These are phyloP conservation scores for Diversispora epigaea DNA, from an alignment of 192 early-diverging fungal genomes.

Conservation along the genomic window DNA sequence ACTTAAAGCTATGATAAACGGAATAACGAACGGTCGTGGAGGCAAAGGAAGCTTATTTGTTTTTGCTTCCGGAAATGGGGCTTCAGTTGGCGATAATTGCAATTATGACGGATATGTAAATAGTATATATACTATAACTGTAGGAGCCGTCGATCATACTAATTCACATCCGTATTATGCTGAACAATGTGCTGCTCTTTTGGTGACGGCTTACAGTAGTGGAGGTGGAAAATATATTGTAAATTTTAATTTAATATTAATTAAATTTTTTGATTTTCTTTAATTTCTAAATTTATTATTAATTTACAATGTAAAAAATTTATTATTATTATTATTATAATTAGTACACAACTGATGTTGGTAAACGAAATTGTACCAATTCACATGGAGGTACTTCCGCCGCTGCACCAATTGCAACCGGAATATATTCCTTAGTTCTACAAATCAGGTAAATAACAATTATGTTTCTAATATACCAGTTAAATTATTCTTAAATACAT, in stretches of 20 bases:
- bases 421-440: slow-evolving; percentile 85
- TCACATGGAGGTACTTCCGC: slow-evolving; percentile 93
- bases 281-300: too few species aligned
- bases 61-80: slow-evolving; percentile 95
- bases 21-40: slow-evolving; percentile 77
- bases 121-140: slow-evolving; percentile 91
- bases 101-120: slow-evolving; percentile 98
- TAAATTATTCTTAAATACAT: background rate
- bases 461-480: background rate
- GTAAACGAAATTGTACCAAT: slow-evolving; percentile 68
- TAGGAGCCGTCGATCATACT: slow-evolving; percentile 79
- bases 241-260: slow-evolving; percentile 26
- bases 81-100: slow-evolving; percentile 76
- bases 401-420: slow-evolving; percentile 90
- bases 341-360: slow-evolving; percentile 86
- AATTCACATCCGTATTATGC: slow-evolving; percentile 82
- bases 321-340: slow-evolving; percentile 33
- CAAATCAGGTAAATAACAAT: slow-evolving; percentile 43
- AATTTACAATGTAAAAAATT: background rate
- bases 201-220: slow-evolving; percentile 89
- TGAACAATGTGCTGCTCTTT: slow-evolving; percentile 84
- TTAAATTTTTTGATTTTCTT: too few species aligned
- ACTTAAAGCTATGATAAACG: slow-evolving; percentile 82
- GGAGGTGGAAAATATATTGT: slow-evolving; percentile 77
- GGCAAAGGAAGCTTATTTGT: slow-evolving; percentile 89